These are phyloP conservation scores for Chlorophyllum brunneum DNA, from an alignment of 768 basidiomycete genomes.

Conservation along the genomic window DNA sequence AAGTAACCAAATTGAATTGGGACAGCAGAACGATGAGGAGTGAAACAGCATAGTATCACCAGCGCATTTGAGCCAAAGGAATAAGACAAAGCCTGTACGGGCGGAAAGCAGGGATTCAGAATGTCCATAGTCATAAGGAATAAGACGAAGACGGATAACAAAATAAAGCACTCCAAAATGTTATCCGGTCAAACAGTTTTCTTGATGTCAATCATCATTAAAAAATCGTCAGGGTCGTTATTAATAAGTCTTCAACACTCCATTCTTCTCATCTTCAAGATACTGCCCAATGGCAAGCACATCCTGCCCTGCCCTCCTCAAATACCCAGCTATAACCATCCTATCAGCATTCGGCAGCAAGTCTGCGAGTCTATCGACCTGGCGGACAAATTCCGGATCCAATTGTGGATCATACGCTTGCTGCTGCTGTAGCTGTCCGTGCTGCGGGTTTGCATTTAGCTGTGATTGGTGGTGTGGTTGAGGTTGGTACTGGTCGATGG, in stretches of 20 bases:
- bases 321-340: slow-evolving; percentile 62
- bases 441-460: background rate
- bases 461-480: background rate
- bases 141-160: too few species aligned
- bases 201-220: background rate
- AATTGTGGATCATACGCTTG: slow-evolving; percentile 27
- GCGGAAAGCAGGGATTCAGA: too few species aligned
- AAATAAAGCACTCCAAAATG: too few species aligned
- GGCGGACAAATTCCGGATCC: slow-evolving; percentile 56
- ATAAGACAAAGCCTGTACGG: too few species aligned
- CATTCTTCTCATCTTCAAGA: slow-evolving; percentile 80
- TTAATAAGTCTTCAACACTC: slow-evolving; percentile 38
- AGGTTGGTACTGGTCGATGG: background rate
- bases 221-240: slow-evolving; percentile 12
- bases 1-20: too few species aligned
- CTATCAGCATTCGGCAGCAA: slow-evolving; percentile 73
- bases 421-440: background rate
- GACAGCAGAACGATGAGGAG: too few species aligned
- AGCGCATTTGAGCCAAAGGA: too few species aligned
- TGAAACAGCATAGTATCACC: too few species aligned
- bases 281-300: slow-evolving; percentile 86
- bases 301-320: slow-evolving; percentile 73
- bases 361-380: slow-evolving; percentile 68
- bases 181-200: too few species aligned
- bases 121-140: too few species aligned